Evolutionary conservation across 2,329 filamentous ascomycete genomes (phyloP), one percentile per base, ranked within the genome.

Genomic region (Colletotrichum echinochloae): DNA sequence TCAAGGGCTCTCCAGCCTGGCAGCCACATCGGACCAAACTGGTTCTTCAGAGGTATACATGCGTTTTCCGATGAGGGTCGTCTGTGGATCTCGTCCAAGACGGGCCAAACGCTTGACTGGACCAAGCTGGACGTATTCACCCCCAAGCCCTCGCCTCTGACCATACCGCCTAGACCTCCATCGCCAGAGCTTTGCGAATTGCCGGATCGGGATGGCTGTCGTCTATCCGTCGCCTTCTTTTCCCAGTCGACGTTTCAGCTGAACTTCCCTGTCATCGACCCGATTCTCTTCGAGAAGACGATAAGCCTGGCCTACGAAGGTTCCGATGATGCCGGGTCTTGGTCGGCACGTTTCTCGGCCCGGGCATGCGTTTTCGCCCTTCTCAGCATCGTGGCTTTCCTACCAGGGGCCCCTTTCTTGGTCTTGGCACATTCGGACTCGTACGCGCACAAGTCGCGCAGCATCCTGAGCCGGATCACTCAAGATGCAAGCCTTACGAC

Each of bases 41-140:
- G 65, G 65, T 68, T 65, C 60, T 68, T 68, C 8, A 39, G 60
- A n/a, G 65, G 65, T 18, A 52, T 65, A 6, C 65, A 68, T 9
- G 52, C 44, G 3, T 65, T 68, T 11, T 65, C 65, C 4, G 60
- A 46, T 5, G 20, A 65, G 26, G 65, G 65, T 5, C 65, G 60
- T 14, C 39, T 23, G 20, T 68, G 60, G 60, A 65, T 68, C 4
- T 56, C 65, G 8, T 49, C 51, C 9, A 56, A 48, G 41, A 68
- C 65, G 6, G 65, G 60, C 3, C 65, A 65, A 35, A 5, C n/a
- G n/a, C 26, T 65, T 20, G 65, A 65, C 44, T 65, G 61, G 60
- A 28, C n/a, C 12, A 64, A 64, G 20, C 60, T 67, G 26, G 30
- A 30, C 1, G 33, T 67, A 8, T 64, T 64, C 49, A 64, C 26